These are phyloP conservation scores for Staphylotrichum longicolle DNA, from an alignment of 495 filamentous ascomycete genomes.

Conservation along the genomic window DNA sequence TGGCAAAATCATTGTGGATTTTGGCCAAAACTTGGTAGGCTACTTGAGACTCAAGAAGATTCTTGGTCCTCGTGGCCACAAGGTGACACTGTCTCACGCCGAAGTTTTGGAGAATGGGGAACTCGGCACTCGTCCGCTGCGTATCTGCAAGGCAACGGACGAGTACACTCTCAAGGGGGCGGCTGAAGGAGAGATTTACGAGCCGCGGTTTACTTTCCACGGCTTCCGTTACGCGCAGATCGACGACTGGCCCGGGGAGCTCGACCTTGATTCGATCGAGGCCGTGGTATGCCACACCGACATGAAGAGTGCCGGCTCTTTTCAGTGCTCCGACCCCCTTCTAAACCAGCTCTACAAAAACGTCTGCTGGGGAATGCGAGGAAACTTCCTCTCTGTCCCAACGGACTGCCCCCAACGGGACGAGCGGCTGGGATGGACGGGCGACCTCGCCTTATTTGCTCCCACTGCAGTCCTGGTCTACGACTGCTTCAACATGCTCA, in stretches of 20 bases:
- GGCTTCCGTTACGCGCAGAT: slow-evolving; percentile 56
- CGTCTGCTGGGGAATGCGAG: slow-evolving; percentile 51
- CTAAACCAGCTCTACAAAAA: slow-evolving; percentile 53
- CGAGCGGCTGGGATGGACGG: slow-evolving; percentile 57
- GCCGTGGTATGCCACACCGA: slow-evolving; percentile 1
- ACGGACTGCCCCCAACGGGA: slow-evolving; percentile 58
- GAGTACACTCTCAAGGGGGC: slow-evolving; percentile 15
- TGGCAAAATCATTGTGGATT: slow-evolving; percentile 49
- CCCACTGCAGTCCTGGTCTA: slow-evolving; percentile 52
- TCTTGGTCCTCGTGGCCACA: slow-evolving; percentile 28
- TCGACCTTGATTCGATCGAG: background rate
- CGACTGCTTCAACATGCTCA: slow-evolving; percentile 35
- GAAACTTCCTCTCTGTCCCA: slow-evolving; percentile 54
- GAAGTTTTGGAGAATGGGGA: slow-evolving; percentile 56
- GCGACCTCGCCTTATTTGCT: slow-evolving; percentile 51
- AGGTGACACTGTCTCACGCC: slow-evolving; percentile 40
- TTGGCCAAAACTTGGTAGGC: slow-evolving; percentile 58
- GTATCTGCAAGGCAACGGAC: slow-evolving; percentile 43
- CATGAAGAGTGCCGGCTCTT: slow-evolving; percentile 19
- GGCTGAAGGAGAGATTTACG: slow-evolving; percentile 23
- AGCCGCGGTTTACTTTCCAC: slow-evolving; percentile 54
- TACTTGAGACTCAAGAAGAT: slow-evolving; percentile 40
- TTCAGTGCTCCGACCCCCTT: slow-evolving; percentile 47
- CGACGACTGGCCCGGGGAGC: background rate
- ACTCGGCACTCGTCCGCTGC: slow-evolving; percentile 49